Percentiles rank a stretch among this genome's conserved stretches.
phyloP scores from a whole-genome alignment of 192 early-diverging fungal genomes.

The Mortierella antarctica region DNA sequence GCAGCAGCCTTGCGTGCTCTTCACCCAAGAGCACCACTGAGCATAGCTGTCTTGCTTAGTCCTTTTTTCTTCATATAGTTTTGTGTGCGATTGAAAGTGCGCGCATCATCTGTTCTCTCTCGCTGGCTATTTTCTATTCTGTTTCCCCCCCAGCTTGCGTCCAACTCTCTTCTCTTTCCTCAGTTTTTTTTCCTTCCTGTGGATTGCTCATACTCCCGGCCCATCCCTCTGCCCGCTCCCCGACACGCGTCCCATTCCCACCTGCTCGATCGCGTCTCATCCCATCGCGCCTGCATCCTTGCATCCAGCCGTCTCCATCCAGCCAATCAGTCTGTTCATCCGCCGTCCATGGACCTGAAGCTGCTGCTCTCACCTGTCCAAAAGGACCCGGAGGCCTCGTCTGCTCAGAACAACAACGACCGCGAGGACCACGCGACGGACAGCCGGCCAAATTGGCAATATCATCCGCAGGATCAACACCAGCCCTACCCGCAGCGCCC shows the following conservation, averaged over 20 bases:
- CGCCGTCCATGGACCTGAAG: constrained; percentile 46
- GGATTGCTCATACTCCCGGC: constrained; percentile 7
- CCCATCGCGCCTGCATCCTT: constrained; percentile 1
- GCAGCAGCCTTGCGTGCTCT: too few species aligned
- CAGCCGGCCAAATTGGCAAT: constrained; percentile 18
- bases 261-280: background rate
- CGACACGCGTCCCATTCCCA: too few species aligned
- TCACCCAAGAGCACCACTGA: too few species aligned
- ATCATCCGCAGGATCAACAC: constrained; percentile 10
- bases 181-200: background rate
- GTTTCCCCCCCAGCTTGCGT: too few species aligned
- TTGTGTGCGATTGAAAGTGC: too few species aligned
- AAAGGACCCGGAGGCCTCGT: constrained; percentile 37
- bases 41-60: too few species aligned
- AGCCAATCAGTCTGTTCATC: background rate
- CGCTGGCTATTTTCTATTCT: too few species aligned
- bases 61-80: too few species aligned
- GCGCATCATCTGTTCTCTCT: too few species aligned
- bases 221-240: background rate
- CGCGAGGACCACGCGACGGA: constrained; percentile 31
- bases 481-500: background rate
- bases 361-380: constrained; percentile 40
- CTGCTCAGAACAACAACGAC: constrained; percentile 4
- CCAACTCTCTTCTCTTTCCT: too few species aligned
- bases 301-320: background rate